Evolutionary conservation across 768 basidiomycete species (phyloP), one percentile per base, ranked within the genome.

Genomic region (Hericium erinaceus): DNA sequence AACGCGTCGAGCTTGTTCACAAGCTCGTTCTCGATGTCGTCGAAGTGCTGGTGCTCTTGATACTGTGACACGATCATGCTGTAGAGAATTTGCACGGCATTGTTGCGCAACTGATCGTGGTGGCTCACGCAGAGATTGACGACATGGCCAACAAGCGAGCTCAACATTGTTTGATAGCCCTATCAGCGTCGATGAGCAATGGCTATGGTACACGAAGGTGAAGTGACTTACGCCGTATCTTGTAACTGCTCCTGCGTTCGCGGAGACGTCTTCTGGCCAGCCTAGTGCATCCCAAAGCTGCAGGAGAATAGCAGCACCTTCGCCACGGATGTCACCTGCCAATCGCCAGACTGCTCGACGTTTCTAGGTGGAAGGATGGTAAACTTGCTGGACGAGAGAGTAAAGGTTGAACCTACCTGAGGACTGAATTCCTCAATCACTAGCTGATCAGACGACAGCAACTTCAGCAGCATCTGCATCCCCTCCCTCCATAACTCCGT

Each of bases 31-130:
- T 98, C 92, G 62, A 98, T 95, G 49, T 81, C 82, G 63, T 87
- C 85, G 67, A 98, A 97, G 67, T 90, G 84, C 24, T 82, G 85
- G 12, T 84, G 83, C 58, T 89, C 85, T 57, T 92, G 84, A 69
- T 89, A 94, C 68, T 95, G 91, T 2, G 91, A 87, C 50, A 95
- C 82, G 59, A 98, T 93, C 93, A 98, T 97, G 65, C 87, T 90
- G 72, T 88, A 95, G 20, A 98, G 80, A 57, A 98, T 94, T 64
- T 90, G 84, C 20, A 95, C 92, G 0, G 93, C 95, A 61, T 89
- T 89, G 66, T 81, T 90, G 62, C 95, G 83, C 41, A 97, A 79
- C 65, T 87, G 84, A 66, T 98, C 95, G 67, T 98, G 95, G 64
- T 95, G 92, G 60, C 94, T 97, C 55, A 98, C 76, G 68, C 95